Base-by-base conservation (phyloP, 1,284 basidiomycete genomes). In the Singerocomus inundabilis region DNA sequence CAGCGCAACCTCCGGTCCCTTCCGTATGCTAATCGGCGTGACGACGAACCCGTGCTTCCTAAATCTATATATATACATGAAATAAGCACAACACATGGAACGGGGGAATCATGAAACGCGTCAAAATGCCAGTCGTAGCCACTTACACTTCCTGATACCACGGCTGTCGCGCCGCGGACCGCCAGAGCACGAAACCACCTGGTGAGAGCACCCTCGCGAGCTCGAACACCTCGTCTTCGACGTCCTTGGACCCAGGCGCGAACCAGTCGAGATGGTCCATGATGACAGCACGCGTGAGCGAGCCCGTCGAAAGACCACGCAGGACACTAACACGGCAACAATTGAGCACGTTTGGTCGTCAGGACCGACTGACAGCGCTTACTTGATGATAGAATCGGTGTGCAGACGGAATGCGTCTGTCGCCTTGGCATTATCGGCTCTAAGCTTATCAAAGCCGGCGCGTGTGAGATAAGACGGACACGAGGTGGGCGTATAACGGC, bases 241-340 rank as follows among this genome's bases (percentile, higher is more conserved):
- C 78, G 47, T 83, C 84, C 49, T 70, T 64, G 5, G 80, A 75
- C 18, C 79, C 80, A 2, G 80, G 81, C 29, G 77, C 68, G 64
- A 88, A 89, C 87, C 84, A 88, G 61, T 89, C 88, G 55, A 89
- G 76, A 52, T 87, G 85, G 67, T 92, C 90, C 90, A 93, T 92
- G 47, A 89, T 75, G 49, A 92, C 79, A 10, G 80, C 78, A 36
- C 82, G 79, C 30, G 85, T 85, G 33, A 89, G 70, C 15, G 76
- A 79, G 40, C 69, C 71, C 39, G 72, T 66, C 1, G 72, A 67
- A n/a, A 88, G 71, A 24, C 81, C 81, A 16, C 74, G 72, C 6
- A 87, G 70, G 4, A 84, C 82, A 53, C 82, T 85, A 49, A 5
- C 28, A n/a, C 10, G 21, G 21, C 21, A 21, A 37, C 15, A 11